Conservation (phyloP, 352 stramenopile genomes). For the Pythium dissimile region DNA sequence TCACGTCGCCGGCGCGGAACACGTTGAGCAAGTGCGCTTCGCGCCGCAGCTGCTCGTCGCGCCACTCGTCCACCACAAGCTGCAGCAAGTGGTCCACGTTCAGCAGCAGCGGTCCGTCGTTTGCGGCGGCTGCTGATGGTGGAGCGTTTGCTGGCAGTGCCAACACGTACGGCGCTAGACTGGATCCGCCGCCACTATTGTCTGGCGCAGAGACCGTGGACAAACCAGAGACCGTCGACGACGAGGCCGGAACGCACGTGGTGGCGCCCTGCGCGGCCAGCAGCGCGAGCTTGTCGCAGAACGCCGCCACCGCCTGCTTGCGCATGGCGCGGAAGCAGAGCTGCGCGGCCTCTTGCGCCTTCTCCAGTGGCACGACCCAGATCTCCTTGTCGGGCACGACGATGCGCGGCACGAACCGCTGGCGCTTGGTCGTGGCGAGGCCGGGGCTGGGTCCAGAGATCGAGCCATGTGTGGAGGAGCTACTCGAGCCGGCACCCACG, state of each 20-base stretch:
- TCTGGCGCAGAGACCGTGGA: neutral
- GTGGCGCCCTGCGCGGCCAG: conserved; percentile 44
- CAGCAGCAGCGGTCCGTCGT: conserved; percentile 30
- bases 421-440: conserved; percentile 30
- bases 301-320: conserved; percentile 45
- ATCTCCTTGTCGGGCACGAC: conserved; percentile 63
- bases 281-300: conserved; percentile 57
- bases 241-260: conserved; percentile 2
- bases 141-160: neutral
- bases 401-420: conserved; percentile 50
- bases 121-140: neutral
- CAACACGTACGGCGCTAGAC: neutral
- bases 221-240: neutral
- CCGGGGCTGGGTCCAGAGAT: too few species aligned
- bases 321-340: conserved; percentile 76
- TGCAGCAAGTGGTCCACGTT: conserved; percentile 77
- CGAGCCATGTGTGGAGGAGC: too few species aligned
- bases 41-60: conserved; percentile 59
- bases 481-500: too few species aligned
- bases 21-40: conserved; percentile 63
- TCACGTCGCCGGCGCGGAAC: conserved; percentile 76
- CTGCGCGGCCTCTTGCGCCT: conserved; percentile 54
- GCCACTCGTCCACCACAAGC: conserved; percentile 64
- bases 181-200: conserved; percentile 1
- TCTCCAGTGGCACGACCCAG: conserved; percentile 64